Percentiles rank a stretch among this genome's conserved stretches.
Evolutionary conservation across 2,329 filamentous ascomycete species (phyloP).

Genomic region (Ceratocystis lukuohia): DNA sequence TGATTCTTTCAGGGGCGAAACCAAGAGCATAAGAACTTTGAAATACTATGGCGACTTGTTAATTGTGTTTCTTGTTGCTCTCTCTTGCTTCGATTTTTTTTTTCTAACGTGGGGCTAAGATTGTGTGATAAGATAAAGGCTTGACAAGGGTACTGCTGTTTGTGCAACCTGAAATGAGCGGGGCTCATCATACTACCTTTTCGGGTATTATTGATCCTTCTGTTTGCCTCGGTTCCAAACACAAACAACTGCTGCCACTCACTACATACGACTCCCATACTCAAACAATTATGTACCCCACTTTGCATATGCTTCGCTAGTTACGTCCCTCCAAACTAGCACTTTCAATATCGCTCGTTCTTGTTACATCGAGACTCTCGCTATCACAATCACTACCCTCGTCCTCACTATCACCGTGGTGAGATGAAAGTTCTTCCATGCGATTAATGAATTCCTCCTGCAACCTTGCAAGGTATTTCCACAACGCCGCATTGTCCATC

Average conservation of each 20-base stretch:
- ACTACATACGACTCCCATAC: too few species aligned
- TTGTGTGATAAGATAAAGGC: conserved; percentile 12
- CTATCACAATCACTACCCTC: not conserved
- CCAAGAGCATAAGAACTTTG: not conserved
- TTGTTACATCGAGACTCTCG: not conserved
- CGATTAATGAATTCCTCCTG: conserved; percentile 57
- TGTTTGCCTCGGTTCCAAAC: too few species aligned
- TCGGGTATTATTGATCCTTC: not conserved
- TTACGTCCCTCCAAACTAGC: too few species aligned
- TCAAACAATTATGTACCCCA: too few species aligned
- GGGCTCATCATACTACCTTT: not conserved
- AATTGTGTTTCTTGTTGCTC: not conserved
- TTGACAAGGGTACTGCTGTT: not conserved
- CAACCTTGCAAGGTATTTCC: conserved; percentile 49
- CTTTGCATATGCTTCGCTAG: too few species aligned
- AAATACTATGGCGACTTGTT: not conserved
- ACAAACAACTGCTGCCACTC: too few species aligned
- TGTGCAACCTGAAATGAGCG: not conserved
- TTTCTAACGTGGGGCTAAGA: conserved; percentile 10
- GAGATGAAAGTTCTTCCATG: conserved; percentile 22
- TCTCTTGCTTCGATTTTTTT: conserved; percentile 11
- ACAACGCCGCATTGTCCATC: conserved; percentile 51
- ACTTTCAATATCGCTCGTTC: not conserved
- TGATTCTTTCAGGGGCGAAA: not conserved
- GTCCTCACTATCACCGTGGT: conserved; percentile 54